Base-by-base conservation (phyloP, 306 rosid genomes). In the Dalbergia cochinchinensis region DNA sequence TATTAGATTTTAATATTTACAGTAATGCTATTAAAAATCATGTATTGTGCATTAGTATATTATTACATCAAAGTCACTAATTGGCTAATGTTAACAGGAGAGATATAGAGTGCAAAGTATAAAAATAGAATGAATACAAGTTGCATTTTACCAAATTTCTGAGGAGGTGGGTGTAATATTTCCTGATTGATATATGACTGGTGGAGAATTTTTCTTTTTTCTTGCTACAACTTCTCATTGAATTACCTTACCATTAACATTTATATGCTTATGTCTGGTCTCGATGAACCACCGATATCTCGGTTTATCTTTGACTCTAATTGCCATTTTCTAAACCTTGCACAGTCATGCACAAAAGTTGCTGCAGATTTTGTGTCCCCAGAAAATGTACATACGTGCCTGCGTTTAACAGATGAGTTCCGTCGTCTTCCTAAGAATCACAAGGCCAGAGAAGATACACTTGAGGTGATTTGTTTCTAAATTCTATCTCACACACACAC, bases 281-380 rank as follows among this genome's bases (percentile, higher is more conserved):
- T 26, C 31, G 31, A 26, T 1, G 31, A 26, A 26, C 31, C 31
- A 26, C 31, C 31, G 31, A 2, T 26, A 26, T 26, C 31, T 3
- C 31, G 31, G 31, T 26, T 26, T 26, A 26, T 26, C 31, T 26
- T 1, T 26, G 31, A 26, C 31, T 61, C 77, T 73, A 65, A 50
- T 51, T n/a, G 68, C 4, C 22, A 11, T 77, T 67, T 61, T 77
- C 53, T 41, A 60, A 78, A 77, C 69, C 47, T 71, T 74, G 73
- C 42, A 57, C 89, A 92, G 94, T 92, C 97, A 11, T 92, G 97
- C 73, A 92, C 91, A 65, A 92, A 92, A 83, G 96, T 92, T 70
- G 97, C 97, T 33, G 94, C 51, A 15, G 97, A 92, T 83, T 92
- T 92, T 16, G 97, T 92, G 66, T 91, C 94, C 44, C 97, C 96